A percentile compares a stretch with the other conserved stretches of the same genome.
phyloP scores from a whole-genome alignment of 2,329 filamentous ascomycete genomes.

The Trichoderma cornu-damae region DNA sequence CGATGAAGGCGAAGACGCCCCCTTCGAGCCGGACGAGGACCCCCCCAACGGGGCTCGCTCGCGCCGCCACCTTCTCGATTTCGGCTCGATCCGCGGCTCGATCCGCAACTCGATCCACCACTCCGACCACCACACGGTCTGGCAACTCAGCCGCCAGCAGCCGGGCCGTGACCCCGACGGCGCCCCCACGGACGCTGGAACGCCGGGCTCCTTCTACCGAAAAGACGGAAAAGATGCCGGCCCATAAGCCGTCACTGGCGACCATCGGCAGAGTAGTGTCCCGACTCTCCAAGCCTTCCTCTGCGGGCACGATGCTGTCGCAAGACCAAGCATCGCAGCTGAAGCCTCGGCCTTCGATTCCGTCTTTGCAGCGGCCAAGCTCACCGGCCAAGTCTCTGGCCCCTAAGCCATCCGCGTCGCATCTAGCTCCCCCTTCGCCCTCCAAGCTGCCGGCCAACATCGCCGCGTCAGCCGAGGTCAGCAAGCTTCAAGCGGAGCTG shows the following conservation, averaged over 20 bases:
- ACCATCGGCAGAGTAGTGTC: constrained; percentile 4
- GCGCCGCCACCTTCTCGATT: neutral
- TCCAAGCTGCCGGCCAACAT: constrained; percentile 58
- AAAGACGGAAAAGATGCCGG: neutral
- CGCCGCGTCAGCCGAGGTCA: constrained; percentile 53
- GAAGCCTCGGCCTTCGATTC: constrained; percentile 52
- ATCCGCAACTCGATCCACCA: neutral
- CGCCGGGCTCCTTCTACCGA: constrained; percentile 22
- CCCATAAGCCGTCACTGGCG: constrained; percentile 19
- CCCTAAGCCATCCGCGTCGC: constrained; percentile 58
- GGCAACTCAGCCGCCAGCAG: constrained; percentile 4
- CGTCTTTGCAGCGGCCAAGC: constrained; percentile 61
- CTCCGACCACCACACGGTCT: neutral
- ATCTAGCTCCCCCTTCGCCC: constrained; percentile 56
- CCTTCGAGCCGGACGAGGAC: neutral
- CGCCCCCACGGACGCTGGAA: constrained; percentile 10
- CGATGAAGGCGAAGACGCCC: neutral
- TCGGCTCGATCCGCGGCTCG: neutral
- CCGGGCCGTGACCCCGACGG: constrained; percentile 8
- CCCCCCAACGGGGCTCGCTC: neutral
- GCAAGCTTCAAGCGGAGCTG: constrained; percentile 57
- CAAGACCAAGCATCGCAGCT: constrained; percentile 27
- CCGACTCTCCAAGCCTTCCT: constrained; percentile 10
- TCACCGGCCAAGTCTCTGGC: constrained; percentile 57
- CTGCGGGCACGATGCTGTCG: constrained; percentile 10